phyloP scores from a whole-genome alignment of 2,329 filamentous ascomycete genomes.

The Aspergillus pseudoglaucus region DNA sequence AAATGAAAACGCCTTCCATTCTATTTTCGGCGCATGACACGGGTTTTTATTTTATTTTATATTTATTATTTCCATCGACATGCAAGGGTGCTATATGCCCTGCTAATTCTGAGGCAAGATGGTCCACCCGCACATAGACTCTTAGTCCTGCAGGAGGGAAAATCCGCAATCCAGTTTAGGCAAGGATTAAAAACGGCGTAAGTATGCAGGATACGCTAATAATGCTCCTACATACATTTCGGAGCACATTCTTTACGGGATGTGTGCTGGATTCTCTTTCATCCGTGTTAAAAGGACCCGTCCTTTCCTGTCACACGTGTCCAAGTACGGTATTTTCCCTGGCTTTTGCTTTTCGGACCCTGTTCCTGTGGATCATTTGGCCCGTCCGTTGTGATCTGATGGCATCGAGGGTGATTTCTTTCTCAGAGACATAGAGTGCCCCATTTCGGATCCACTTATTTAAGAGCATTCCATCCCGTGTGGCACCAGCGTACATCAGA shows the following conservation, averaged over 20 bases:
- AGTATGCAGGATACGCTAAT: neutral
- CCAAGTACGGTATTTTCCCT: constrained; percentile 9
- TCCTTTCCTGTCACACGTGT: constrained; percentile 15
- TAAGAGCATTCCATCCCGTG: constrained; percentile 12
- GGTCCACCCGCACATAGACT: constrained; percentile 3
- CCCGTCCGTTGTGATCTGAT: constrained; percentile 12
- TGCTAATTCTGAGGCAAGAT: constrained; percentile 7
- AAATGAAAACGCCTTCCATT: neutral
- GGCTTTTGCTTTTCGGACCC: constrained; percentile 3
- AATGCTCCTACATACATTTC: neutral
- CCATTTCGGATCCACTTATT: constrained; percentile 13
- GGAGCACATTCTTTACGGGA: neutral
- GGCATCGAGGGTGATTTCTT: constrained; percentile 15
- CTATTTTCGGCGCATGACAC: neutral
- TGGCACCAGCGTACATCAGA: constrained; percentile 3
- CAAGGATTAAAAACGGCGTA: constrained; percentile 10
- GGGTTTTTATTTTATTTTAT: neutral
- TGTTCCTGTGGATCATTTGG: constrained; percentile 11
- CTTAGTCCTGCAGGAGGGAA: constrained; percentile 8
- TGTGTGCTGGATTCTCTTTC: constrained; percentile 1
- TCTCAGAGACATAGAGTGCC: constrained; percentile 4
- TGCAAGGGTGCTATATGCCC: constrained; percentile 13
- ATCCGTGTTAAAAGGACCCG: constrained; percentile 1
- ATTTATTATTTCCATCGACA: neutral
- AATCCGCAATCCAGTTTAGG: constrained; percentile 3